These are phyloP conservation scores for Phytophthora capsici DNA, from an alignment of 352 stramenopile species.

Conservation along the genomic window DNA sequence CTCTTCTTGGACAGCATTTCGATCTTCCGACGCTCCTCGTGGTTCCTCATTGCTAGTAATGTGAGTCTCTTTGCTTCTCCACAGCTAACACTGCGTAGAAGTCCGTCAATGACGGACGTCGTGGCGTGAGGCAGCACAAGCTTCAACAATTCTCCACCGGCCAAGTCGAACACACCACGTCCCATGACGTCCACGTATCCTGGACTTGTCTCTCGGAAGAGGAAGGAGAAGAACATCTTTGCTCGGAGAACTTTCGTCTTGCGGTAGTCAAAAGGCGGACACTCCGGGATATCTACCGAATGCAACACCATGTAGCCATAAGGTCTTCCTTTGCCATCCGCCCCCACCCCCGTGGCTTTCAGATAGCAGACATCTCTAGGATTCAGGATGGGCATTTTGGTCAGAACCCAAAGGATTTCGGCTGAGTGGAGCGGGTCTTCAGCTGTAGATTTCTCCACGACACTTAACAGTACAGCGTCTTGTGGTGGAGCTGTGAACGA, in stretches of 20 bases:
- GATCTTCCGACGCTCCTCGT: conserved; percentile 10
- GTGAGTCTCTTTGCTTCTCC: conserved; percentile 57
- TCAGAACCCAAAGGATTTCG: conserved; percentile 51
- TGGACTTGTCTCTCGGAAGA: conserved; percentile 43
- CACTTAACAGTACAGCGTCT: conserved; percentile 43
- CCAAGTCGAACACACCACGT: conserved; percentile 48
- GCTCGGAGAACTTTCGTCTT: conserved; percentile 38
- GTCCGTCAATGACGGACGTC: conserved; percentile 31
- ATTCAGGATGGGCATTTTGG: conserved; percentile 38
- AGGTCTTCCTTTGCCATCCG: conserved; percentile 33
- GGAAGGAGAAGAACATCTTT: conserved; percentile 40
- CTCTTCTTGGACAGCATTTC: conserved; percentile 25
- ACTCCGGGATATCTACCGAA: conserved; percentile 44
- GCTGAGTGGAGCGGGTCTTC: conserved; percentile 48
- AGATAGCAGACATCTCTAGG: conserved; percentile 49
- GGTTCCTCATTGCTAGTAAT: conserved; percentile 32
- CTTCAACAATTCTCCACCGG: conserved; percentile 34
- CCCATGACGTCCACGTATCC: conserved; percentile 44
- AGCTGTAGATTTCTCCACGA: conserved; percentile 35
- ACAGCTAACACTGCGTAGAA: conserved; percentile 34
- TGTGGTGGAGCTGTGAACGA: conserved; percentile 24
- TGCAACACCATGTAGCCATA: conserved; percentile 56
- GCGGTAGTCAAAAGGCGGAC: conserved; percentile 42
- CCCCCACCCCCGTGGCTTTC: conserved; percentile 45
- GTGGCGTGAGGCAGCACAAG: conserved; percentile 36